Conservation (phyloP, 2,329 filamentous ascomycete species). For the Xylaria sp. region DNA sequence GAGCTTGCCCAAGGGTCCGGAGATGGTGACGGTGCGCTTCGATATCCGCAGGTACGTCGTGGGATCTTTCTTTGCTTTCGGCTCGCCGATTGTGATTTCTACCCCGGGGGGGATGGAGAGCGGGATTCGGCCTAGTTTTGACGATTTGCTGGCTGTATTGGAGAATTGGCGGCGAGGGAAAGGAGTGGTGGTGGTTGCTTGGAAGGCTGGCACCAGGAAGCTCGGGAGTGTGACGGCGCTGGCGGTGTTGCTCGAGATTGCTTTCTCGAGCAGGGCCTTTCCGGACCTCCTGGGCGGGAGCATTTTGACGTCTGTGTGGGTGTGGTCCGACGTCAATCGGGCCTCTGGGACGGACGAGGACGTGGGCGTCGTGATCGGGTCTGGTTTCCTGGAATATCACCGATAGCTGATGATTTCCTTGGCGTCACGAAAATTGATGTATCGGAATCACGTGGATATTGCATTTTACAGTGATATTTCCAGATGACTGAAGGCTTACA, state of each 20-base stretch:
- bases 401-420: conserved; percentile 23
- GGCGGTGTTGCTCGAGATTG: conserved; percentile 53
- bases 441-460: conserved; percentile 24
- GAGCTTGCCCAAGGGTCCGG: conserved; percentile 82
- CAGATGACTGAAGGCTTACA: no score
- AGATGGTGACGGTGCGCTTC: conserved; percentile 73
- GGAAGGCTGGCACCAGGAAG: conserved; percentile 77
- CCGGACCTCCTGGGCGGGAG: conserved; percentile 67
- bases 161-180: conserved; percentile 67
- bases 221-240: conserved; percentile 65
- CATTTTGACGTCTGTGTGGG: conserved; percentile 57
- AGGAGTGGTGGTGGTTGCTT: no score
- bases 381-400: conserved; percentile 15
- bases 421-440: conserved; percentile 30
- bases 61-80: conserved; percentile 57
- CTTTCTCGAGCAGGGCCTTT: conserved; percentile 65
- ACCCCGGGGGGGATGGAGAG: conserved; percentile 86
- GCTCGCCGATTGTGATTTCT: conserved; percentile 72
- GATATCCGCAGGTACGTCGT: conserved; percentile 67
- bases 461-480: conserved; percentile 15
- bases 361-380: conserved; percentile 8
- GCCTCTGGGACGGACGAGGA: conserved; percentile 1
- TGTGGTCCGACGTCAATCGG: conserved; percentile 28
- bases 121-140: conserved; percentile 84
- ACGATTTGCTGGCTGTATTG: conserved; percentile 67